Conservation (phyloP, 2,329 filamentous ascomycete genomes). For the Colletotrichum abscissum region DNA sequence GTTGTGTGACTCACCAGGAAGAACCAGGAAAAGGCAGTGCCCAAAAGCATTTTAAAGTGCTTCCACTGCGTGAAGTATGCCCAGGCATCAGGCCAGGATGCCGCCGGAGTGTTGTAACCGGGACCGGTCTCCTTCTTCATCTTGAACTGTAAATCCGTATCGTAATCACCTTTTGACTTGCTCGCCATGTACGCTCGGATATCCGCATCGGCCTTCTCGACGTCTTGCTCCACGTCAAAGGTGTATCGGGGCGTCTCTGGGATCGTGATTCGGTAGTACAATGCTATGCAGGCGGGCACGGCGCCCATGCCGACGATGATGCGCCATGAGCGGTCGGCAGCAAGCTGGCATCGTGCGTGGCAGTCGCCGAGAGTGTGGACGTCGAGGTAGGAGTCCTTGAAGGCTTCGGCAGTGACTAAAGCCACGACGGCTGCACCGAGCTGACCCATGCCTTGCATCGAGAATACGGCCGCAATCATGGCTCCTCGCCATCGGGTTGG, state of each 20-base stretch:
- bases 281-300: conserved; percentile 79
- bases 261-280: conserved; percentile 90
- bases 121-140: conserved; percentile 64
- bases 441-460: conserved; percentile 88
- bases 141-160: conserved; percentile 60
- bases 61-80: conserved; percentile 76
- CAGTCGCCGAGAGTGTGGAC: conserved; percentile 59
- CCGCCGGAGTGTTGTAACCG: conserved; percentile 72
- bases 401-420: conserved; percentile 74
- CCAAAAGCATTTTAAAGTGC: conserved; percentile 77
- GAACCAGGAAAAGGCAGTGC: conserved; percentile 86
- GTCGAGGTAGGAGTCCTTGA: conserved; percentile 62
- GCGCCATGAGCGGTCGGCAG: conserved; percentile 85
- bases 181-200: conserved; percentile 70
- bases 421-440: conserved; percentile 77
- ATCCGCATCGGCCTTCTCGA: conserved; percentile 80
- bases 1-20: conserved; percentile 63
- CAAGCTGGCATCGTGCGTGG: conserved; percentile 70
- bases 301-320: conserved; percentile 84
- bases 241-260: conserved; percentile 88
- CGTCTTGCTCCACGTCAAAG: conserved; percentile 81
- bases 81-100: conserved; percentile 76
- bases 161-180: conserved; percentile 58
- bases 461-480: conserved; percentile 87
- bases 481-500: conserved; percentile 84